Conservation (phyloP, 2,329 filamentous ascomycete species). For the Epichloe sibirici region DNA sequence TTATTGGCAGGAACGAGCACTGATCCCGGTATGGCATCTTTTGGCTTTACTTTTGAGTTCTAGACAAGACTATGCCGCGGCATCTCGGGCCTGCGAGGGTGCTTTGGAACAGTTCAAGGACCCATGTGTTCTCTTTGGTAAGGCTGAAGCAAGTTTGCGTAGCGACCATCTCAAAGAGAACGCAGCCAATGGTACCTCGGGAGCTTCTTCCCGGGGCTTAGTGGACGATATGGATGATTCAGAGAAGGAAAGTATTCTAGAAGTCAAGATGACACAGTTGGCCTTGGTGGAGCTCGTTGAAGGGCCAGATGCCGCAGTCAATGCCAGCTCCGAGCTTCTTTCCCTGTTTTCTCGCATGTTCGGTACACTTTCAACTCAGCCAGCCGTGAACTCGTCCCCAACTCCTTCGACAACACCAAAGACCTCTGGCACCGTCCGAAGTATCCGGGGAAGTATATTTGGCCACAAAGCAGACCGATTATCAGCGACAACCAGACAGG, state of each 20-base stretch:
- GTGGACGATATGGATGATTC: constrained; percentile 71
- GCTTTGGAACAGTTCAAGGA: constrained; percentile 84
- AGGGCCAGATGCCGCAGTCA: constrained; percentile 74
- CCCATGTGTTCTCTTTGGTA: constrained; percentile 56
- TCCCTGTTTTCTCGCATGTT: constrained; percentile 74
- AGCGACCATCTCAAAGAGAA: constrained; percentile 56
- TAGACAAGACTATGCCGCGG: constrained; percentile 71
- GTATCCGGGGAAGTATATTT: constrained; percentile 66
- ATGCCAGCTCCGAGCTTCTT: constrained; percentile 75
- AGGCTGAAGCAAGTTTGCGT: constrained; percentile 40
- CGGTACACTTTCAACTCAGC: constrained; percentile 38
- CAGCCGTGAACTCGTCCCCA: constrained; percentile 25
- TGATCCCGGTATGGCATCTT: constrained; percentile 83
- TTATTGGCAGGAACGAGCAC: constrained; percentile 50
- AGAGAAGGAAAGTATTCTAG: constrained; percentile 79
- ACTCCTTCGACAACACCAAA: constrained; percentile 47
- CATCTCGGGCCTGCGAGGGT: constrained; percentile 73
- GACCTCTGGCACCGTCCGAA: constrained; percentile 60
- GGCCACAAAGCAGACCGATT: constrained; percentile 41
- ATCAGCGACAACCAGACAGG: constrained; percentile 29
- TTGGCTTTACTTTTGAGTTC: constrained; percentile 77
- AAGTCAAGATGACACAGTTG: constrained; percentile 92
- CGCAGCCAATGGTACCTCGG: constrained; percentile 18
- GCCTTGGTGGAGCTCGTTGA: constrained; percentile 72
- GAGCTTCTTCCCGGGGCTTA: constrained; percentile 31